Percentiles rank a stretch among this genome's conserved stretches.
These are phyloP conservation scores for Aquanectria penicillioides DNA, from an alignment of 2,329 filamentous ascomycete species.

Conservation along the genomic window DNA sequence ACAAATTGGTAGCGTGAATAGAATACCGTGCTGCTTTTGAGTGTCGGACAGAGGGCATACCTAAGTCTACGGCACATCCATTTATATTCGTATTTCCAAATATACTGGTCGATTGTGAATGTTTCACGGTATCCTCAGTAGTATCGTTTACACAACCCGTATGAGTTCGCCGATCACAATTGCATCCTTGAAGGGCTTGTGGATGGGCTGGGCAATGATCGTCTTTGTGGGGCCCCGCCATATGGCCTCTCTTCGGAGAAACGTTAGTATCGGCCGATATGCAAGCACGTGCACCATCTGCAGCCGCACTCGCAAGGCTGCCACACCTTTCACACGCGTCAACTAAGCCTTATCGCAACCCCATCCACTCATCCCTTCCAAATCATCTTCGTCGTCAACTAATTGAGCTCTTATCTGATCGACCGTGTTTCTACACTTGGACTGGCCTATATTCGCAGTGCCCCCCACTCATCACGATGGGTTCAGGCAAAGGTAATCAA, in stretches of 20 bases:
- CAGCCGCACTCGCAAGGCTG: slow-evolving; percentile 32
- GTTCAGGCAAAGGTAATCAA: slow-evolving; percentile 45
- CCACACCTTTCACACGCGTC: slow-evolving; percentile 28
- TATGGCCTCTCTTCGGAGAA: slow-evolving; percentile 28
- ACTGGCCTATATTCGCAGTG: neutral
- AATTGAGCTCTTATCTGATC: neutral
- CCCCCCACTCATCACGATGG: slow-evolving; percentile 31
- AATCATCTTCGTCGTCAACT: slow-evolving; percentile 17
- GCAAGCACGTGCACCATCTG: slow-evolving; percentile 36
- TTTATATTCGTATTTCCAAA: too few species aligned
- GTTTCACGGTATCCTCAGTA: too few species aligned
- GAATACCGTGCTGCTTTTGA: too few species aligned
- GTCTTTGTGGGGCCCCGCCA: neutral
- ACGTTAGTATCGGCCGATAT: slow-evolving; percentile 30
- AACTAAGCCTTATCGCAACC: slow-evolving; percentile 30
- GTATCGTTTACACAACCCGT: too few species aligned
- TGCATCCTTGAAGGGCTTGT: too few species aligned
- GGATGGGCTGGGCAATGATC: too few species aligned
- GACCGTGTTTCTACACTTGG: neutral
- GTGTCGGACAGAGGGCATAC: too few species aligned
- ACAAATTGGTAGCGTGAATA: too few species aligned
- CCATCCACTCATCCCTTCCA: slow-evolving; percentile 14
- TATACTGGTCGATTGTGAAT: too few species aligned
- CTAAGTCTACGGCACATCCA: too few species aligned
- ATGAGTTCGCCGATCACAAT: too few species aligned